Evolutionary conservation across 2,329 filamentous ascomycete genomes (phyloP).

Genomic region (Colletotrichum agaves): DNA sequence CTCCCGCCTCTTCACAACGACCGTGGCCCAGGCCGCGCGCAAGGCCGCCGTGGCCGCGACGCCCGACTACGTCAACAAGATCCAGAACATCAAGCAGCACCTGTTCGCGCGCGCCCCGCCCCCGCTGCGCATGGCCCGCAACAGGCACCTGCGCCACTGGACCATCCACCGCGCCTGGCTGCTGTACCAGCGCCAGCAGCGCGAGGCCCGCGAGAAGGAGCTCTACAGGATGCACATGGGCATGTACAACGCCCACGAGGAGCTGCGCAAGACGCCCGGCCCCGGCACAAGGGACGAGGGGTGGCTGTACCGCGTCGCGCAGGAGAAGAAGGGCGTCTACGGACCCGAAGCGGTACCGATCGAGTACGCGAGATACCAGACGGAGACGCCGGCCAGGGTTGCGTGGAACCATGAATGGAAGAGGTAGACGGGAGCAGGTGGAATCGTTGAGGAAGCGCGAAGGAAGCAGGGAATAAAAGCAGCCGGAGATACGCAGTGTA

Average conservation of each 20-base stretch:
- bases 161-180: slow-evolving; percentile 98
- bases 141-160: slow-evolving; percentile 93
- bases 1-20: slow-evolving; percentile 44
- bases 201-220: slow-evolving; percentile 72
- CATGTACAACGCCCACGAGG: slow-evolving; percentile 89
- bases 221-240: slow-evolving; percentile 82
- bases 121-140: slow-evolving; percentile 88
- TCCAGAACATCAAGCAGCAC: slow-evolving; percentile 57
- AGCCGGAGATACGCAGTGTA: background rate
- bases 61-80: slow-evolving; percentile 54
- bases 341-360: slow-evolving; percentile 80
- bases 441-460: background rate
- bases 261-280: slow-evolving; percentile 71
- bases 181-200: slow-evolving; percentile 78
- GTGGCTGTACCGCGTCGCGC: slow-evolving; percentile 84
- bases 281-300: slow-evolving; percentile 70
- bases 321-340: slow-evolving; percentile 91
- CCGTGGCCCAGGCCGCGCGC: slow-evolving; percentile 37
- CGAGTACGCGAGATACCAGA: slow-evolving; percentile 88
- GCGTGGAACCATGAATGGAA: slow-evolving; percentile 98
- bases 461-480: background rate
- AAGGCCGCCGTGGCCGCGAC: slow-evolving; percentile 41
- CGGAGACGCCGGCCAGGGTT: slow-evolving; percentile 79
- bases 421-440: slow-evolving; percentile 53
- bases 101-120: slow-evolving; percentile 64